Conservation (phyloP, 108 stramenopile species). For the Poteriospumella lacustris region DNA sequence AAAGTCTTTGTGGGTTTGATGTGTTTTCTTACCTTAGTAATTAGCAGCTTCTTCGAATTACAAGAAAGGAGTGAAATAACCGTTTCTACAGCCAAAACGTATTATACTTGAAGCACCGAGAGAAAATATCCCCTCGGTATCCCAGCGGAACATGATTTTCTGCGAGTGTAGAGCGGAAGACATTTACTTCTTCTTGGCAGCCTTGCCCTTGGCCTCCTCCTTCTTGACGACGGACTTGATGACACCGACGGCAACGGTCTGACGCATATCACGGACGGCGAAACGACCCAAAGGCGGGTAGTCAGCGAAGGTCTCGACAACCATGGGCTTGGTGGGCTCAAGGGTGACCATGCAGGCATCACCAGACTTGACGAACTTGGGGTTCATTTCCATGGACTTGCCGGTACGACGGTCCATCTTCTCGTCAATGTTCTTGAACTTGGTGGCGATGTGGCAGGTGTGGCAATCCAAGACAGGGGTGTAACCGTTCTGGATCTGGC, state of each 20-base stretch:
- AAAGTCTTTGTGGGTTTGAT: too few species aligned
- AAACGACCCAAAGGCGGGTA: slow-evolving; percentile 30
- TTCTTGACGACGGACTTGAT: slow-evolving; percentile 74
- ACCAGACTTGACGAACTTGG: slow-evolving; percentile 75
- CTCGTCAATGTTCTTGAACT: slow-evolving; percentile 70
- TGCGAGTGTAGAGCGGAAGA: too few species aligned
- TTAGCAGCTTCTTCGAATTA: too few species aligned
- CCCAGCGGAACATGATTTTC: too few species aligned
- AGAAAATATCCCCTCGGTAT: too few species aligned
- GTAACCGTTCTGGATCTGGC: slow-evolving; percentile 73
- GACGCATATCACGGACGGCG: slow-evolving; percentile 43
- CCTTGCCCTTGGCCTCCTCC: slow-evolving; percentile 39
- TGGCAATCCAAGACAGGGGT: slow-evolving; percentile 88
- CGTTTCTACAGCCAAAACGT: too few species aligned
- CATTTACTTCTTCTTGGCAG: slow-evolving; percentile 50
- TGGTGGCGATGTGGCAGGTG: slow-evolving; percentile 91
- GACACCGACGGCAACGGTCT: slow-evolving; percentile 81
- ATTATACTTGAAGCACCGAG: too few species aligned
- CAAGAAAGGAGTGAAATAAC: too few species aligned
- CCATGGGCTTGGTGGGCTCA: slow-evolving; percentile 71
- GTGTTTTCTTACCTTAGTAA: too few species aligned
- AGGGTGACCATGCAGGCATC: slow-evolving; percentile 81
- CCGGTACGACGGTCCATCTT: slow-evolving; percentile 86
- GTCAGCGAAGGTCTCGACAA: slow-evolving; percentile 28
- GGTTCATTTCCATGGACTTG: slow-evolving; percentile 73